Base-by-base conservation (phyloP, 768 basidiomycete genomes). In the Tulasnella sp. region DNA sequence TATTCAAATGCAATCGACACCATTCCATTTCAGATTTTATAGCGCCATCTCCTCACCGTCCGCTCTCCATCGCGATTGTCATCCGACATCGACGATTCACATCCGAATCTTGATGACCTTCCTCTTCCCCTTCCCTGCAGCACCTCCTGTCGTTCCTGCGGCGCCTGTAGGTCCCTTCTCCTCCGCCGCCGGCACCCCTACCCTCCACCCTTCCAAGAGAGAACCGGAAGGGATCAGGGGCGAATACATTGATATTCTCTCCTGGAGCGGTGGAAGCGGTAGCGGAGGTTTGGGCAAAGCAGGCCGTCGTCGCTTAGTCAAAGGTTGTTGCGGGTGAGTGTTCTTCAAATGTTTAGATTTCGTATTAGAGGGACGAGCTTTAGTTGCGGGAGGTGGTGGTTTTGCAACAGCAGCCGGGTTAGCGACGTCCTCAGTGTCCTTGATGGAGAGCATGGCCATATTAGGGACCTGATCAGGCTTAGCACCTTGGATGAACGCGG, bases 181-280 rank as follows among this genome's bases (percentile, higher is more conserved):
- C 53, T 69, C 62, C 13, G 45, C 26, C 27, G 21, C 38, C 15
- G 32, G 23, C 8, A 23, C 29, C 15, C 61, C 90, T 0, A 89
- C 86, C 70, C 91, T 92, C 41, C 93, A 79, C 0, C 88, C 81
- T 41, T 91, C 86, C 34, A 95, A 76, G 32, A 93, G 77, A 45
- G 91, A 80, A 4, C 89, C 89, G 0, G 83, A 77, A 34, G 85
- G 80, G 8, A 90, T 73, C 8, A 84, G 80, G 7, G 90, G 91
- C 1, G 87, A 88, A 66, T 90, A 89, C 2, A 83, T 76, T 7
- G 88, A 89, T 19, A 91, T 76, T 34, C 93, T 80, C 64, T 76
- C 82, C 15, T 84, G 78, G 23, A 94, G 73, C 17, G 83, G 75
- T 1, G 88, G 90, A 47, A 80, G 76, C 17, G 88, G 88, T 62